Evolutionary conservation across 805 yeast genomes (phyloP).

Genomic region (Nakazawaea molendinolei): DNA sequence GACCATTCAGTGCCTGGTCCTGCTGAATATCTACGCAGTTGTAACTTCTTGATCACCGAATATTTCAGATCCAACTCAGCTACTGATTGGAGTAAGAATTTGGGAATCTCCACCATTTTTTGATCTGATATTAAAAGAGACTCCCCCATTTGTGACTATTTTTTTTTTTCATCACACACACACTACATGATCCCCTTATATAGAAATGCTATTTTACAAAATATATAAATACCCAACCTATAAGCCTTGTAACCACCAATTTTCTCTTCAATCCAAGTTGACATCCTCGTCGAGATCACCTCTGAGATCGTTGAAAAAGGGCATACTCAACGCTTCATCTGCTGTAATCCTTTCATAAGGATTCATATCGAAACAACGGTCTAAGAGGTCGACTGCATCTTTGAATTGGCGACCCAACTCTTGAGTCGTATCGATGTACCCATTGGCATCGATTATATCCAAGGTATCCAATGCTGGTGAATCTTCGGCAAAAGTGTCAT

Average conservation of each 20-base stretch:
- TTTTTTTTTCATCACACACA: neutral
- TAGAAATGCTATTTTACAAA: too few relatives aligned
- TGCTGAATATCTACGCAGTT: neutral
- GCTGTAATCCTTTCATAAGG: slow-evolving; percentile 53
- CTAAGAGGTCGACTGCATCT: slow-evolving; percentile 48
- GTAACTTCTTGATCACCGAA: slow-evolving; percentile 1
- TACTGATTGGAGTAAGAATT: neutral
- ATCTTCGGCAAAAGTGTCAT: slow-evolving; percentile 60
- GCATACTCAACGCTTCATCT: slow-evolving; percentile 45
- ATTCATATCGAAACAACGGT: slow-evolving; percentile 52
- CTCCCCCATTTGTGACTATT: too few relatives aligned
- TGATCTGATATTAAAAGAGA: too few relatives aligned
- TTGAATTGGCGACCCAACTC: slow-evolving; percentile 30
- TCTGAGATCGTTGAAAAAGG: slow-evolving; percentile 47
- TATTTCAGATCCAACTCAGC: slow-evolving; percentile 4
- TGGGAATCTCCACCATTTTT: slow-evolving; percentile 2
- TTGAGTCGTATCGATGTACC: slow-evolving; percentile 29
- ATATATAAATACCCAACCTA: too few relatives aligned
- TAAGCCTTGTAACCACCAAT: too few relatives aligned
- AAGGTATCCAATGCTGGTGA: slow-evolving; percentile 67
- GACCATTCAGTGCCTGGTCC: slow-evolving; percentile 16
- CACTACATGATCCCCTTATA: neutral
- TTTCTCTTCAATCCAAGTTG: slow-evolving; percentile 6
- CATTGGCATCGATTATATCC: slow-evolving; percentile 37
- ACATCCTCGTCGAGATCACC: slow-evolving; percentile 16